Base-by-base conservation (phyloP, 2,329 filamentous ascomycete genomes). In the Cladosporium sp. region DNA sequence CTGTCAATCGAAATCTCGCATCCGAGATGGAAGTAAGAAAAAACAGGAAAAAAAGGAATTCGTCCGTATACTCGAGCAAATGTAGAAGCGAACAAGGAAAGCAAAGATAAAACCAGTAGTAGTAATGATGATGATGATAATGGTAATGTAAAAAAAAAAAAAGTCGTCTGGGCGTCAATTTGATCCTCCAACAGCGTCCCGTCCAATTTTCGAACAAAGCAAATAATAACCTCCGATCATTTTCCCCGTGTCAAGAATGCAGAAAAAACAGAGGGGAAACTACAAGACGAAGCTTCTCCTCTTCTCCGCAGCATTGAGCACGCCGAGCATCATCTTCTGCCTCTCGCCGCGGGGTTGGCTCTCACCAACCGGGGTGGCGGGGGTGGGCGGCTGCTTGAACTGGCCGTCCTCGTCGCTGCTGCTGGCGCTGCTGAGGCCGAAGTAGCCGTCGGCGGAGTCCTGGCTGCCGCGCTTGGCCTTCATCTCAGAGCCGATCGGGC, bases 251-350 rank as follows among this genome's bases (percentile, higher is more conserved):
- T 32, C 11, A 32, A 1, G 30, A 32, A 12, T 32, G 30, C 11
- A 1, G 30, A 8, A 12, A 32, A 32, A 32, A n/a, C 27, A 30
- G 12, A 15, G n/a, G 6, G 15, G 13, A 36, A 40, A 47, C 50
- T 61, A 85, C 64, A 79, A 80, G 65, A 81, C 70, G 53, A 79
- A 75, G 70, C 80, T 86, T 79, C 89, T 95, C 70, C 90, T 87
- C 82, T 95, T 96, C 76, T 95, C 90, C 56, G 84, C 85, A 66
- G 85, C 86, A 59, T 88, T 91, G 59, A 96, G 80, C 59, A 96
- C 86, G 65, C 96, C 82, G 78, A 90, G 86, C 48, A 89, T 86
- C 60, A 86, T 84, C 78, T 89, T 93, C 70, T 89, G 86, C 80
- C 93, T 95, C 75, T 95, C 89, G 54, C 83, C 85, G 62, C 83